Percentiles rank a stretch among this genome's conserved stretches.
phyloP scores from a whole-genome alignment of 2,329 filamentous ascomycete genomes.

The Phialophora macrospora region DNA sequence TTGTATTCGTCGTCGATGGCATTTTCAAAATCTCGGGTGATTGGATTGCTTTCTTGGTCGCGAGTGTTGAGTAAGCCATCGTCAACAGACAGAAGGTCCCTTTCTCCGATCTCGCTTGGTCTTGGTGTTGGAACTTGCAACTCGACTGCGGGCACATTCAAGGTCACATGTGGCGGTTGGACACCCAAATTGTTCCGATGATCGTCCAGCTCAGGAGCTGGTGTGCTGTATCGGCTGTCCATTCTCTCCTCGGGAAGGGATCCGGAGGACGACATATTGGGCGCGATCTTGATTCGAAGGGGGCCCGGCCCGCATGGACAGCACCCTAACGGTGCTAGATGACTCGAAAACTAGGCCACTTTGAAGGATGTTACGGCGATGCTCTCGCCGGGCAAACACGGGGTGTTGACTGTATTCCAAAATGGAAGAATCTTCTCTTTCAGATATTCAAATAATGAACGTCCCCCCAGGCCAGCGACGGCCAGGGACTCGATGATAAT shows the following conservation, averaged over 20 bases:
- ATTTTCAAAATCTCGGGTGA: slow-evolving; percentile 82
- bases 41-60: slow-evolving; percentile 40
- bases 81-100: slow-evolving; percentile 50
- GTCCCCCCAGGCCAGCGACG: slow-evolving; percentile 22
- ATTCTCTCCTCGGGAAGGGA: slow-evolving; percentile 65
- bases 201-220: slow-evolving; percentile 75
- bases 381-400: slow-evolving; percentile 6
- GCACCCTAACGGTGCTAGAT: slow-evolving; percentile 21
- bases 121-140: slow-evolving; percentile 29
- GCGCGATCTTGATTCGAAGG: background rate
- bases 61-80: slow-evolving; percentile 27
- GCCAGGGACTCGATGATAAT: slow-evolving; percentile 20
- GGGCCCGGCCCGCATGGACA: slow-evolving; percentile 1
- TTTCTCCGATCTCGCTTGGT: slow-evolving; percentile 45
- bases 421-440: slow-evolving; percentile 7
- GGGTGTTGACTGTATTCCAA: slow-evolving; percentile 1
- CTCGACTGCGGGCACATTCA: slow-evolving; percentile 43
- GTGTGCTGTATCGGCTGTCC: slow-evolving; percentile 66
- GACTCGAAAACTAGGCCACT: slow-evolving; percentile 24
- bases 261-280: slow-evolving; percentile 55
- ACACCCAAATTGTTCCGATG: slow-evolving; percentile 63
- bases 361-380: slow-evolving; percentile 19
- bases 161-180: slow-evolving; percentile 59
- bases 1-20: slow-evolving; percentile 77
- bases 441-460: slow-evolving; percentile 9